Evolutionary conservation across 1,284 basidiomycete species (phyloP).

Genomic region (Ustilago vetiveriae): DNA sequence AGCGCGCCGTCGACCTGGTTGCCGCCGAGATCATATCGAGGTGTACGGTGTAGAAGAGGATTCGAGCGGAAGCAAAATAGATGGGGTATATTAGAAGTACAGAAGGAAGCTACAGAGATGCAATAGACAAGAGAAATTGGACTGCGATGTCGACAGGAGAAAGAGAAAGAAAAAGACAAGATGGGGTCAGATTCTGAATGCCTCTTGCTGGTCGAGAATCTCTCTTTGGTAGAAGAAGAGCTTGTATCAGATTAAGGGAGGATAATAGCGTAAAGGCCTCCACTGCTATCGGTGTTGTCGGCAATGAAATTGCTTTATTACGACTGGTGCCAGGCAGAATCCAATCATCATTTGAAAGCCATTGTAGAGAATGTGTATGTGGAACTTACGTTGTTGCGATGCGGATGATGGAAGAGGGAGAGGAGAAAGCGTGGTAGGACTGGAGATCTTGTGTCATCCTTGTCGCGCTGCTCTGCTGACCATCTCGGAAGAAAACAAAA

Average conservation of each 20-base stretch:
- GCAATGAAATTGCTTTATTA: conserved; percentile 52
- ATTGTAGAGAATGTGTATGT: not conserved
- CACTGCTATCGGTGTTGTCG: conserved; percentile 51
- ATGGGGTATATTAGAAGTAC: conserved; percentile 30
- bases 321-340: conserved; percentile 57
- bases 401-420: conserved; percentile 13
- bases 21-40: conserved; percentile 5
- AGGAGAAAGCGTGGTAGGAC: too few species aligned
- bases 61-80: conserved; percentile 2
- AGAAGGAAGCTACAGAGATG: conserved; percentile 8
- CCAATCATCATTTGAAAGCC: conserved; percentile 49
- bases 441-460: conserved; percentile 2
- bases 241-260: conserved; percentile 48
- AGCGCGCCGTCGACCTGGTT: conserved; percentile 6
- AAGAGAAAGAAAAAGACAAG: not conserved
- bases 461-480: not conserved
- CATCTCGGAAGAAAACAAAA: not conserved
- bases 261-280: conserved; percentile 55
- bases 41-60: not conserved
- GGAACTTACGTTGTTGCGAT: conserved; percentile 23
- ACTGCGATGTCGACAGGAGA: not conserved
- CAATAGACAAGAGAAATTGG: not conserved
- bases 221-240: not conserved
- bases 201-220: too few species aligned
- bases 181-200: too few species aligned